Conservation (phyloP, 1,139 yeast species). For the Pichia inconspicua region DNA sequence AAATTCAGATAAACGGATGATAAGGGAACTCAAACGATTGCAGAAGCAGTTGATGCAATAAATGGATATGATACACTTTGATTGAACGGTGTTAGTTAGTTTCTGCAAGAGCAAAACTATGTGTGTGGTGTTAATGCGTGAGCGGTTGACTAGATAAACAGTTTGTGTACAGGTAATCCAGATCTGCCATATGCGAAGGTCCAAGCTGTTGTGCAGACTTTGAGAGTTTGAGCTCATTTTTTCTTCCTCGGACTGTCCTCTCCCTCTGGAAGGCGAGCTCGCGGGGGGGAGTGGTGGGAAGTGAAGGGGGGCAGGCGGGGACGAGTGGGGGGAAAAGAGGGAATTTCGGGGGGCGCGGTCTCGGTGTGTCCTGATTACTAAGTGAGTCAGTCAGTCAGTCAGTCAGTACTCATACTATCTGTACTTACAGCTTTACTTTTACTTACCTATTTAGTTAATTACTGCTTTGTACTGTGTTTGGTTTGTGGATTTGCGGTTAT, state of each 20-base stretch:
- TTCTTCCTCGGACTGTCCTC: neutral
- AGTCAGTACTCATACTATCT: too few species aligned
- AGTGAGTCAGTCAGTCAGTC: too few species aligned
- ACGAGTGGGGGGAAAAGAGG: neutral
- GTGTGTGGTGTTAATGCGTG: neutral
- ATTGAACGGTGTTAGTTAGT: neutral
- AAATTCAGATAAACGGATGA: neutral
- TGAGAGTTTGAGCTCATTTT: too few species aligned
- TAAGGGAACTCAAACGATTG: neutral
- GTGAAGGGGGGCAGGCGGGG: neutral
- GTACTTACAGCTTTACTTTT: too few species aligned
- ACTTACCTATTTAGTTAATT: too few species aligned
- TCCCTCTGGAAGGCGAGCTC: neutral
- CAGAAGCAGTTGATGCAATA: slow-evolving; percentile 7
- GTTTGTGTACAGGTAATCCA: too few species aligned
- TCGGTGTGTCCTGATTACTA: neutral
- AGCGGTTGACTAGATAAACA: neutral
- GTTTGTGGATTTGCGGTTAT: neutral
- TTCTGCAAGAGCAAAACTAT: neutral
- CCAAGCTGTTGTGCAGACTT: neutral
- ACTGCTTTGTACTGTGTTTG: neutral
- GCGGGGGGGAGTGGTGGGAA: neutral
- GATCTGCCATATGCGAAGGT: too few species aligned
- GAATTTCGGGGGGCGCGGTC: neutral
- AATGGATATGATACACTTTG: too few species aligned